Evolutionary conservation across 2,329 filamentous ascomycete genomes (phyloP), one percentile per base, ranked within the genome.

Genomic region (Immersiporthe knoxdaviesiana): DNA sequence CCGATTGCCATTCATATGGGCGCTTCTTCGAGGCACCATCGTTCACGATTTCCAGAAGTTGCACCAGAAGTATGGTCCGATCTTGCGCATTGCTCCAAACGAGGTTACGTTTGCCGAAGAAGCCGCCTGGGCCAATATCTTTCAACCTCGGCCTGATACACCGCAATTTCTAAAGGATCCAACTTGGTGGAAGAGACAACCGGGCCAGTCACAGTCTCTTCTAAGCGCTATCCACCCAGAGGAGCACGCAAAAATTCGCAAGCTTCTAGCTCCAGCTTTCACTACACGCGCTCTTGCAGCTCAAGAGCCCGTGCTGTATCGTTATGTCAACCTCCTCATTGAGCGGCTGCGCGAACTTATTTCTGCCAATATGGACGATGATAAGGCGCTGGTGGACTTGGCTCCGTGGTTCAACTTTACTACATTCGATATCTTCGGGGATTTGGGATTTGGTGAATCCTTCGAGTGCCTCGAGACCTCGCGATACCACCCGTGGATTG

Each of bases 361-460:
- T 18, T 11, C 30, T 16, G 50, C 65, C 12, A 54, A 52, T 3
- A n/a, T 50, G 21, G 24, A n/a, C 5, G 47, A 50, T 11, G 47
- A 11, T 7, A 3, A 58, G 18, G 63, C 50, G 8, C 65, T 63
- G 18, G 21, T 68, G 7, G 63, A 70, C 24, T 47, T 68, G 21
- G 16, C 12, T 3, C 32, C 56, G 0, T 79, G 78, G 77, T 78
- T 74, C 70, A 77, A 78, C 52, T 79, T 75, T 71, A 68, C 76
- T 0, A 75, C 78, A 1, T 81, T 82, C 71, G 79, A 81, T 71
- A 74, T 81, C 32, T 76, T 81, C 52, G 81, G 81, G 18, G 81
- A 84, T 67, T 75, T 84, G 39, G 78, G 79, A 0, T 83, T 84
- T 70, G 82, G 81, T 2, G 79, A 83, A 66, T 77, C 79, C 1